Conservation (phyloP, 2,329 filamentous ascomycete species). For the Penicillium sp. region DNA sequence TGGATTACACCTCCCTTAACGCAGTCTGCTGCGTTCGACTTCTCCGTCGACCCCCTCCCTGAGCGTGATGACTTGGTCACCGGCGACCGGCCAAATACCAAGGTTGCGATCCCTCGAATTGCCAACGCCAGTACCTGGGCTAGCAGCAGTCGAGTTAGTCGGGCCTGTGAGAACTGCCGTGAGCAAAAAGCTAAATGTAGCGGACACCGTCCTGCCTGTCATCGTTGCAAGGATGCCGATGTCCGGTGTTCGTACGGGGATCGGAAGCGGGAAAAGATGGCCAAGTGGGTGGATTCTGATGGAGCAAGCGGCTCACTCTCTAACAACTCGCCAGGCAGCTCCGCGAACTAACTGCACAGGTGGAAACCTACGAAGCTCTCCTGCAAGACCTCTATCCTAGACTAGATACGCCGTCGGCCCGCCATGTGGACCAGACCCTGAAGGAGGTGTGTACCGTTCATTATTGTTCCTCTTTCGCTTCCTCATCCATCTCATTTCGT, state of each 20-base stretch:
- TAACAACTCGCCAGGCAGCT: conserved; percentile 33
- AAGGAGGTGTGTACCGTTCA: conserved; percentile 11
- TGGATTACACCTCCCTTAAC: neutral
- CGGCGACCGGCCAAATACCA: conserved; percentile 19
- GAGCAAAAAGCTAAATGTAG: conserved; percentile 49
- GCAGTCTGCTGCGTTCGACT: neutral
- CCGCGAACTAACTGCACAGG: conserved; percentile 38
- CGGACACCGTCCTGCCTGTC: conserved; percentile 44
- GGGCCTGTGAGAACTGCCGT: conserved; percentile 47
- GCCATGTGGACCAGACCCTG: conserved; percentile 34
- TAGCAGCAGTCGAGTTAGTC: conserved; percentile 34
- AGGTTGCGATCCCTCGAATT: conserved; percentile 32
- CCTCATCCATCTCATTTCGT: neutral
- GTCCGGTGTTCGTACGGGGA: conserved; percentile 45
- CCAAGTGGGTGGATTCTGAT: conserved; percentile 34
- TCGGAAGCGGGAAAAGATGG: conserved; percentile 44
- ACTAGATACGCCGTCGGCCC: conserved; percentile 33
- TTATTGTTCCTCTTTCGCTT: neutral
- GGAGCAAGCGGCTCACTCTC: conserved; percentile 2
- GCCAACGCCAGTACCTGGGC: conserved; percentile 20
- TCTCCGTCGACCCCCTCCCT: neutral
- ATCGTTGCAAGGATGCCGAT: conserved; percentile 44
- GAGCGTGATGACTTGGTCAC: neutral
- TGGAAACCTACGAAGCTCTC: conserved; percentile 36
- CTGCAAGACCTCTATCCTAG: conserved; percentile 34